A percentile compares a stretch with the other conserved stretches of the same genome.
These are phyloP conservation scores for Triticum dicoccoides DNA, from an alignment of 176 grass and related monocot species.

Conservation along the genomic window DNA sequence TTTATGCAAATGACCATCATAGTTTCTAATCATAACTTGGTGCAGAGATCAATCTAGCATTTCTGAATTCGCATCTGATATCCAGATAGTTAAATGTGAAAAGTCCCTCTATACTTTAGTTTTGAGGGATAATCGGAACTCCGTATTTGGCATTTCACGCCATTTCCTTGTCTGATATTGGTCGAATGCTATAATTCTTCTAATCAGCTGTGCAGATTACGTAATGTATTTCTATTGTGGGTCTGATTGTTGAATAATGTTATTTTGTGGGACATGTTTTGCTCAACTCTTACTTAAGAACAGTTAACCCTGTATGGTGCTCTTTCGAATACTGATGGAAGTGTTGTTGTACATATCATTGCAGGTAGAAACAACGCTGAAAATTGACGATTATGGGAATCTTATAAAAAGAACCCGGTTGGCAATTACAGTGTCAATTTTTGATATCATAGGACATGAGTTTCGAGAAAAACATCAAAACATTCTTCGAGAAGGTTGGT, in stretches of 20 bases:
- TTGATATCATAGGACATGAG: conserved; percentile 44
- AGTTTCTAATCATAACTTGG: not conserved
- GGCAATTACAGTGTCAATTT: conserved; percentile 27
- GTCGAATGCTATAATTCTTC: too few relatives aligned
- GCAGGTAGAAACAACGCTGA: conserved; percentile 42
- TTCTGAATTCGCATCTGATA: too few relatives aligned
- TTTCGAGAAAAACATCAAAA: conserved; percentile 48
- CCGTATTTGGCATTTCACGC: too few relatives aligned
- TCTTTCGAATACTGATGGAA: not conserved
- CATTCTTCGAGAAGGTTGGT: conserved; percentile 57
- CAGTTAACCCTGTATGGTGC: not conserved
- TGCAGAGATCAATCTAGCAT: too few relatives aligned
- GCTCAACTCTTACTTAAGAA: not conserved
- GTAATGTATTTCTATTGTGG: not conserved
- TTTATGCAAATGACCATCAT: not conserved
- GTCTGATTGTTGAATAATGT: not conserved
- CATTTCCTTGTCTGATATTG: too few relatives aligned
- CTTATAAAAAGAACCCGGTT: conserved; percentile 29
- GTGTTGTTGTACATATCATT: not conserved
- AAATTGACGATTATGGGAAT: conserved; percentile 21
- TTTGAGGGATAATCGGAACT: too few relatives aligned
- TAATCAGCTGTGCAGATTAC: too few relatives aligned
- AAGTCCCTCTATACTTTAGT: not conserved
- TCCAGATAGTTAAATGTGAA: too few relatives aligned
- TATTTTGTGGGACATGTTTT: not conserved